phyloP scores from a whole-genome alignment of 2,329 filamentous ascomycete genomes.

The Coniochaeta prunicola region DNA sequence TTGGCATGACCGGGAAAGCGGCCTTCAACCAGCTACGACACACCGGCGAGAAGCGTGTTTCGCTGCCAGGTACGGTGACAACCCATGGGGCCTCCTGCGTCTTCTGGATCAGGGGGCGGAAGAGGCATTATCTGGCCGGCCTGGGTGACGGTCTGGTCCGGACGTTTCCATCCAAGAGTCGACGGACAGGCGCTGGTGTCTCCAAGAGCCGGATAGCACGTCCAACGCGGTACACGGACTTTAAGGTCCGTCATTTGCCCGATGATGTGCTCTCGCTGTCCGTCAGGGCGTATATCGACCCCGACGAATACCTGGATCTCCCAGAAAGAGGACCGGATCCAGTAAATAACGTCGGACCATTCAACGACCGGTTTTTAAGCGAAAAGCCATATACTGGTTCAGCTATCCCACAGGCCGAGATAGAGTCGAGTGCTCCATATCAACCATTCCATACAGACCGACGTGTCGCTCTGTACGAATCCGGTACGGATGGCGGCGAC shows the following conservation, averaged over 20 bases:
- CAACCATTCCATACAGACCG: constrained; percentile 93
- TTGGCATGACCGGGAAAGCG: constrained; percentile 60
- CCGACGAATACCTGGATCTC: constrained; percentile 49
- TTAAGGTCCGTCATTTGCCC: constrained; percentile 56
- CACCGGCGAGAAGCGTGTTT: constrained; percentile 67
- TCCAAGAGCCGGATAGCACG: constrained; percentile 46
- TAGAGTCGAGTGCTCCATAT: constrained; percentile 91
- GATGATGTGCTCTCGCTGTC: constrained; percentile 51
- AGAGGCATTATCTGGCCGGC: constrained; percentile 55
- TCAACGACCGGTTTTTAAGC: neutral
- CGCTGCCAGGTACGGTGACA: constrained; percentile 51
- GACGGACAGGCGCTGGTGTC: constrained; percentile 45
- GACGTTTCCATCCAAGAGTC: constrained; percentile 53
- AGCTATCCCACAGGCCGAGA: constrained; percentile 71
- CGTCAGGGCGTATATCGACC: constrained; percentile 48
- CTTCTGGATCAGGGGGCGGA: constrained; percentile 56
- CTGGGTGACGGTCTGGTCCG: constrained; percentile 60
- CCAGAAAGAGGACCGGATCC: constrained; percentile 45
- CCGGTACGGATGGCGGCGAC: constrained; percentile 23
- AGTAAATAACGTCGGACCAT: constrained; percentile 29
- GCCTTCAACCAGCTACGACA: constrained; percentile 65
- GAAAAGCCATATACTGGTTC: constrained; percentile 43
- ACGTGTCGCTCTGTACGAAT: constrained; percentile 71
- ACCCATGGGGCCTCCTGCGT: constrained; percentile 54
- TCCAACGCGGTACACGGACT: constrained; percentile 55